Evolutionary conservation across 495 filamentous ascomycete species (phyloP), one percentile per base, ranked within the genome.

Genomic region (Podospora pseudocomata): DNA sequence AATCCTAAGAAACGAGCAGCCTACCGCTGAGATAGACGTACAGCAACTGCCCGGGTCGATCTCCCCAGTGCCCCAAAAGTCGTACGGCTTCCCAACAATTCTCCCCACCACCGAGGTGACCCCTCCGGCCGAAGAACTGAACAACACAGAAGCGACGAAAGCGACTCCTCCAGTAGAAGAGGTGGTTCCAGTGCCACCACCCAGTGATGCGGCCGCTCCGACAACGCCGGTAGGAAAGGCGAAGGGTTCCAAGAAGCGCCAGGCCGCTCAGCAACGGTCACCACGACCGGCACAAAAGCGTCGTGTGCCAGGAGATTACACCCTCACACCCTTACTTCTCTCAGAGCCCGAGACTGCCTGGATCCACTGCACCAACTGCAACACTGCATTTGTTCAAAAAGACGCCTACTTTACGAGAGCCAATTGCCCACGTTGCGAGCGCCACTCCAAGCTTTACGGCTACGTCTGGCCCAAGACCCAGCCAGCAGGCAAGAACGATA

Each of bases 391-490:
- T 73, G 88, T 98, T 1, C 94, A 99, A 72, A 81, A 84, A 19
- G 90, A 98, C 72, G 92, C 89, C 2, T 97, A 95, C 76, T 88
- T 88, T 65, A 96, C 94, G 2, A 88, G 91, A 18, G 85, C 88
- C 26, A 89, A 90, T 30, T 99, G 95, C 75, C 92, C 91, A 11
- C 87, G 96, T 19, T 99, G 95, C 78, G 96, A 98, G 80, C 86
- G 96, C 0, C 95, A 99, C 72, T 94, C 91, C 28, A 98, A 96
- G 78, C 82, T 99, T 1, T 99, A 97, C 76, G 96, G 96, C 0
- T 96, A 90, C 73, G 85, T 87, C 63, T 99, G 96, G 96, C 95
- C 95, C 19, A 96, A 98, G 79, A 98, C 96, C 2, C 90, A 96
- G 49, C 88, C 83, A 23, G 85, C 88, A 67, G 90, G 91, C 0